These are phyloP conservation scores for Heterobasidion occidentale DNA, from an alignment of 1,284 basidiomycete genomes.

Conservation along the genomic window DNA sequence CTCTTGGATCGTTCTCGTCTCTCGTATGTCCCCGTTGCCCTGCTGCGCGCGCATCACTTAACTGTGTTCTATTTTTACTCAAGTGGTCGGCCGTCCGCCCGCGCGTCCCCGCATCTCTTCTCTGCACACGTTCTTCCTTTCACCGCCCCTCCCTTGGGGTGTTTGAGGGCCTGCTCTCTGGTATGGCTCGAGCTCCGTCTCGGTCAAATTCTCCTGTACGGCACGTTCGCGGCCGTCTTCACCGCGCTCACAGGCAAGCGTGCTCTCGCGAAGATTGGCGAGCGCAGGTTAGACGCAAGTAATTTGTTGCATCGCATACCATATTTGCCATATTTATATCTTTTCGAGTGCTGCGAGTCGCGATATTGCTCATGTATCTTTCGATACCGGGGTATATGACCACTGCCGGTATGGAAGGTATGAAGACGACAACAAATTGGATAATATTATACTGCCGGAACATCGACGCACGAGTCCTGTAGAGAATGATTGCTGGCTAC, in stretches of 20 bases:
- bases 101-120: constrained; percentile 47
- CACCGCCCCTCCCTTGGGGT: constrained; percentile 64
- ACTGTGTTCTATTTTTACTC: neutral
- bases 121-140: constrained; percentile 66
- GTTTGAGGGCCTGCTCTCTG: constrained; percentile 74
- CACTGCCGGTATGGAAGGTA: too few species aligned
- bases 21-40: neutral
- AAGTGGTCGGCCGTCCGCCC: constrained; percentile 63
- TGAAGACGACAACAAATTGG: too few species aligned
- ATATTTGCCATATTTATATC: neutral
- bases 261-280: constrained; percentile 53
- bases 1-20: constrained; percentile 54
- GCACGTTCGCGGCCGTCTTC: constrained; percentile 48
- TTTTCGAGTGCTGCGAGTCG: neutral
- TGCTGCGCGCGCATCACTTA: neutral
- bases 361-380: neutral
- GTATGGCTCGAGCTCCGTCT: constrained; percentile 85
- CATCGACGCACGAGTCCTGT: too few species aligned
- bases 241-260: constrained; percentile 65
- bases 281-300: constrained; percentile 32
- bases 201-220: constrained; percentile 73
- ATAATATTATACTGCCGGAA: too few species aligned
- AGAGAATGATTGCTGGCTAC: too few species aligned
- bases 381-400: too few species aligned
- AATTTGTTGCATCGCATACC: neutral